Percentiles rank a stretch among this genome's conserved stretches.
These are phyloP conservation scores for Mucor velutinosus DNA, from an alignment of 371 early-diverging fungal species.

Conservation along the genomic window DNA sequence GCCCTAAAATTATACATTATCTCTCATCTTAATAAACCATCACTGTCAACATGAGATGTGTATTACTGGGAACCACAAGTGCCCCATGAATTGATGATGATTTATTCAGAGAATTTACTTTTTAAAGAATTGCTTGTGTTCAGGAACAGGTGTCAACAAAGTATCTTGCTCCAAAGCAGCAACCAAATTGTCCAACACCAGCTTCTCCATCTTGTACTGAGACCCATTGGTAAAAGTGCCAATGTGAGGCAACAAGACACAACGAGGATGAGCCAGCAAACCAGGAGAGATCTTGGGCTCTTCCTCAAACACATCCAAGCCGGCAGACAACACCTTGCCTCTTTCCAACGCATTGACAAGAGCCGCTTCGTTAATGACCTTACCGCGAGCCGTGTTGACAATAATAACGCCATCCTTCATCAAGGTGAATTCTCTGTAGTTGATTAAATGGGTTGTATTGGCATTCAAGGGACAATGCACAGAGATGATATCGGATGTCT, in stretches of 20 bases:
- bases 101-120: not conserved
- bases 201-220: slow-evolving; percentile 46
- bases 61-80: no score
- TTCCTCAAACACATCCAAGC: slow-evolving; percentile 65
- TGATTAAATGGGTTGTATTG: slow-evolving; percentile 54
- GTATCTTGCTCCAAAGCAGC: slow-evolving; percentile 32
- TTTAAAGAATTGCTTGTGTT: slow-evolving; percentile 38
- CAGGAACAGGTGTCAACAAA: slow-evolving; percentile 44
- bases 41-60: no score
- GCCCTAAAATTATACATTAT: not conserved
- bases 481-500: slow-evolving; percentile 58
- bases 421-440: slow-evolving; percentile 43
- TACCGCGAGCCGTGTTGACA: slow-evolving; percentile 66
- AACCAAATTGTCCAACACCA: slow-evolving; percentile 40
- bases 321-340: slow-evolving; percentile 59
- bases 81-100: no score
- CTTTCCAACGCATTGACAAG: slow-evolving; percentile 56
- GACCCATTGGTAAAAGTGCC: slow-evolving; percentile 49
- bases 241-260: slow-evolving; percentile 47
- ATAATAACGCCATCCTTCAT: slow-evolving; percentile 60
- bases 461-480: slow-evolving; percentile 58
- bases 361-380: slow-evolving; percentile 57
- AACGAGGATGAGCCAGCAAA: slow-evolving; percentile 43
- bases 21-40: not conserved
- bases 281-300: slow-evolving; percentile 47